Conservation (phyloP, 1,284 basidiomycete genomes). For the Entoloma clypeatum region DNA sequence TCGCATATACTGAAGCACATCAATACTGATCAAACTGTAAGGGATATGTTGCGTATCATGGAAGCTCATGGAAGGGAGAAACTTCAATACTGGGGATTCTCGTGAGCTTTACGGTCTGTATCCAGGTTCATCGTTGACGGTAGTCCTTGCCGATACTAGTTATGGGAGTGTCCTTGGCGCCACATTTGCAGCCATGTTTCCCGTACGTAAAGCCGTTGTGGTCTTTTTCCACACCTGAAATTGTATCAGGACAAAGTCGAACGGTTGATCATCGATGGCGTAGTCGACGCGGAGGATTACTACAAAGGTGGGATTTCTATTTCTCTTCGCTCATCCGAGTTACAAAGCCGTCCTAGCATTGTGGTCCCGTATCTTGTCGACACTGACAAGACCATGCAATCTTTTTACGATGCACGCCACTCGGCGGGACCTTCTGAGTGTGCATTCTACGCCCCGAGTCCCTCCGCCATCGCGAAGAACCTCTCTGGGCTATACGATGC, state of each 20-base stretch:
- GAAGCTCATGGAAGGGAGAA: conserved; percentile 42
- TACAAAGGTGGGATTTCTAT: conserved; percentile 21
- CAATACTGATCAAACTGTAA: conserved; percentile 42
- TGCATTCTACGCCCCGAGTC: conserved; percentile 25
- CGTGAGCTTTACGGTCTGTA: conserved; percentile 28
- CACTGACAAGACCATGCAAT: conserved; percentile 24
- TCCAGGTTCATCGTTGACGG: not conserved
- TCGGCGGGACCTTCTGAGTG: conserved; percentile 23
- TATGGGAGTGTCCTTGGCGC: conserved; percentile 46
- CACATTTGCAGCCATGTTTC: conserved; percentile 46
- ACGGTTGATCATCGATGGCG: conserved; percentile 37
- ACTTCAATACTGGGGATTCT: conserved; percentile 52
- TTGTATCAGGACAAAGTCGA: conserved; percentile 36
- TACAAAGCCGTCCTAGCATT: conserved; percentile 14
- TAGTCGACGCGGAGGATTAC: conserved; percentile 36
- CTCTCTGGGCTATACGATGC: conserved; percentile 21
- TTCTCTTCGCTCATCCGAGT: not conserved
- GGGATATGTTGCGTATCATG: conserved; percentile 48
- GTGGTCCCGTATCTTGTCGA: conserved; percentile 25
- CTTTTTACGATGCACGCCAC: conserved; percentile 25
- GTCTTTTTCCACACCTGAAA: conserved; percentile 1
- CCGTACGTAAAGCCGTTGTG: conserved; percentile 28
- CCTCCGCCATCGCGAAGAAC: conserved; percentile 23
- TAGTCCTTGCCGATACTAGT: conserved; percentile 23
- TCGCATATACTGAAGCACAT: conserved; percentile 34